Evolutionary conservation across 139 green algal genomes (phyloP), one percentile per base, ranked within the genome.

Genomic region (Chlorella sp.): DNA sequence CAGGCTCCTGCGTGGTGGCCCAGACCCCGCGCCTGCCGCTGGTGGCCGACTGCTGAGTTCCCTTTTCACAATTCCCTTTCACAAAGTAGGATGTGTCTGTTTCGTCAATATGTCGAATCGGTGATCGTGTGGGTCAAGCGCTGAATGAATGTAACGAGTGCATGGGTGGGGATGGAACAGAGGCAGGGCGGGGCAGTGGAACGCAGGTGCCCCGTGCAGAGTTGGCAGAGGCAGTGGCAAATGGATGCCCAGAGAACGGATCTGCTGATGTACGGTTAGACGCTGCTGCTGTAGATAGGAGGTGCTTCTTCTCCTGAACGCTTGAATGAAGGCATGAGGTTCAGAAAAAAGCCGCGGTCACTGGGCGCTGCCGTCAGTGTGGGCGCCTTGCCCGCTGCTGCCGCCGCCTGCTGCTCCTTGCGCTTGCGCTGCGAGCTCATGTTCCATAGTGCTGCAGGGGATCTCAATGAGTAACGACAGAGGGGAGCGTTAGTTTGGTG

Each of bases 1-100:
- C 97, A 89, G 96, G 93, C 15, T 94, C 94, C 18, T 95, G 93
- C 40, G 78, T 97, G 80, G 88, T 95, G 30, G 96, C 96, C 16
- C 89, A 95, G 82, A 95, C 91, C 3, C 89, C 96, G 0, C 88
- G 96, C 28, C 90, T 98, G 78, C 96, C 96, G 0, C 85, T 98
- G 36, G 93, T 98, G 79, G 94, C 94, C 1, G 94, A 57, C 48
- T 57, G 48, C 48, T 57, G 48, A 57, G 48, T 57, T 5, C 9
- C 48, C 5, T 57, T 57, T 57, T 57, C n/a, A 57, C 48, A 16
- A 57, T 16, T 9, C 48, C 9, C 48, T 16, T 57, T 57, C 48
- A n/a, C n/a, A n/a, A n/a, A n/a, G n/a, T n/a, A n/a, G n/a, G n/a
- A n/a, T n/a, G n/a, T n/a, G 48, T 57, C 48, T 5, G 48, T 57